Conservation (phyloP, 495 filamentous ascomycete species). For the Trichoderma gamsii region DNA sequence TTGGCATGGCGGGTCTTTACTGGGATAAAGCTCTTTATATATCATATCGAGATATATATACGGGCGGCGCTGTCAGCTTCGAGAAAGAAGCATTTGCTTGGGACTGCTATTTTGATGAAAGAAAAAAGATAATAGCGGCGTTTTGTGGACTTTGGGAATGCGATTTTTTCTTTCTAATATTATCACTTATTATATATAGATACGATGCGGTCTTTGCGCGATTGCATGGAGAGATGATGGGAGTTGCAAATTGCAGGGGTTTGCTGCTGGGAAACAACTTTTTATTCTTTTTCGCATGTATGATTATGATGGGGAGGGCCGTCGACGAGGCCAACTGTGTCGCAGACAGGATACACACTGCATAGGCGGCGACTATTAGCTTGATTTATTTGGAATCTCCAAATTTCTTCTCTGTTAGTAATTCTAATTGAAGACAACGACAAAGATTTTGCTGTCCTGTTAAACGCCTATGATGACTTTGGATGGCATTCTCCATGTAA, state of each 20-base stretch:
- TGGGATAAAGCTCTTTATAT: constrained; percentile 11
- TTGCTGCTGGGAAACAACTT: background rate
- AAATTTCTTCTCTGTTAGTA: background rate
- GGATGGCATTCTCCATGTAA: no score
- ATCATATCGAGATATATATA: constrained; percentile 6
- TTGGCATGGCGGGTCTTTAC: constrained; percentile 9
- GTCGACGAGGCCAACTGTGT: background rate
- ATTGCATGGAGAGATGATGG: background rate
- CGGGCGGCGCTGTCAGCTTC: constrained; percentile 11
- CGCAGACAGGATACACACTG: constrained; percentile 2
- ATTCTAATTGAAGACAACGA: background rate
- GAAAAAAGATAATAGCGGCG: background rate
- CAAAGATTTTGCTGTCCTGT: background rate
- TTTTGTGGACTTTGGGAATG: background rate
- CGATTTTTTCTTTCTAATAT: background rate
- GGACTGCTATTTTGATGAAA: background rate
- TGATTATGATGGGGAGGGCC: background rate
- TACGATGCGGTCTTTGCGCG: background rate
- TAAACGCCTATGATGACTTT: no score
- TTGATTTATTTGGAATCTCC: background rate
- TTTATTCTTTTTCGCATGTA: background rate
- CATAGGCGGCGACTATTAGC: background rate
- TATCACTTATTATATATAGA: background rate
- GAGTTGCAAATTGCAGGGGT: background rate
- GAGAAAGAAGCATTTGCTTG: background rate